Evolutionary conservation across 2,329 filamentous ascomycete genomes (phyloP).

Genomic region (Zalaria obscura): DNA sequence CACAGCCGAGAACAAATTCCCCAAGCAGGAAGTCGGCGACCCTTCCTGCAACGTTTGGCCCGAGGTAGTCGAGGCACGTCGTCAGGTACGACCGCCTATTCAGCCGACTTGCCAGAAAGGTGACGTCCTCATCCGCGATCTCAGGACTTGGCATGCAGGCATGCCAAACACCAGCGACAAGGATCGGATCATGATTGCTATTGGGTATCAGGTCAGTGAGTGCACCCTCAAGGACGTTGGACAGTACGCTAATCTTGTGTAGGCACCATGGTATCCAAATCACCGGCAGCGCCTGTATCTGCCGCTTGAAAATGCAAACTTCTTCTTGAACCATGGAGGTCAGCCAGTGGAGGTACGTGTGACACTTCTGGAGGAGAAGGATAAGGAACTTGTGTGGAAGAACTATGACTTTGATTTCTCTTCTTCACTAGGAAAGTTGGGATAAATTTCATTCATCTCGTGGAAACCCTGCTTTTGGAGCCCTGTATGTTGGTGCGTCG

Average conservation of each 20-base stretch:
- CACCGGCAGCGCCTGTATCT: conserved; percentile 6
- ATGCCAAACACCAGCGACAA: conserved; percentile 40
- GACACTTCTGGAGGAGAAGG: conserved; percentile 4
- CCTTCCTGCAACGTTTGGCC: conserved; percentile 34
- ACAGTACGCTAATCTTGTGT: no score
- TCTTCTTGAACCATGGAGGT: conserved; percentile 7
- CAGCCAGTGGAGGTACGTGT: conserved; percentile 7
- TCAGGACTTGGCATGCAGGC: conserved; percentile 48
- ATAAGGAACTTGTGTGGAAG: conserved; percentile 6
- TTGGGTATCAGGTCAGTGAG: conserved; percentile 12
- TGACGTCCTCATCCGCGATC: conserved; percentile 41
- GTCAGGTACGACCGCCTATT: conserved; percentile 25
- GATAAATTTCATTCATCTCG: no score
- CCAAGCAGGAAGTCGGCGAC: conserved; percentile 4
- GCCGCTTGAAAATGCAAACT: conserved; percentile 6
- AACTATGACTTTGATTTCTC: conserved; percentile 8
- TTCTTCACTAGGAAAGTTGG: no score
- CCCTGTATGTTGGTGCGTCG: no score
- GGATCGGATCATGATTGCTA: conserved; percentile 11
- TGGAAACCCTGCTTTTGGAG: no score
- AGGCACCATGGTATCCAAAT: conserved; percentile 8
- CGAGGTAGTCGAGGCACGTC: conserved; percentile 24
- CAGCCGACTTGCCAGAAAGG: conserved; percentile 41
- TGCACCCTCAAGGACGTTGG: not conserved
- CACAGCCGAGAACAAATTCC: conserved; percentile 32